Percentiles rank a stretch among this genome's conserved stretches.
phyloP scores from a whole-genome alignment of 306 rosid species.

The Cucumis hystrix region DNA sequence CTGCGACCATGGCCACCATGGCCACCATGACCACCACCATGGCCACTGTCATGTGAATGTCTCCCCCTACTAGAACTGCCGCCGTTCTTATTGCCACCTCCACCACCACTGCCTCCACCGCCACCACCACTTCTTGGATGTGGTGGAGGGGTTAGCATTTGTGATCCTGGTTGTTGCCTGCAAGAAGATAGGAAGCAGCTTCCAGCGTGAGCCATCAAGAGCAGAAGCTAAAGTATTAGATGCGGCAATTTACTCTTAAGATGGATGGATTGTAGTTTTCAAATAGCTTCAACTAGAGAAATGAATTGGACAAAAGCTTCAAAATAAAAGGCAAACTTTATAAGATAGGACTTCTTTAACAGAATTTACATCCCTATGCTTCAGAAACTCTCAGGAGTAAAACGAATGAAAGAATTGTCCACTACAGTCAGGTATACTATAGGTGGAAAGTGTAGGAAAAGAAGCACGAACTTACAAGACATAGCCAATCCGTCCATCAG shows the following conservation, averaged over 20 bases:
- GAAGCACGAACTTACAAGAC: slow-evolving; percentile 58
- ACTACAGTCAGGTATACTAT: neutral
- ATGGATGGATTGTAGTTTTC: neutral
- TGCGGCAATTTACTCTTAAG: neutral
- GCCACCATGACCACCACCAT: slow-evolving; percentile 57
- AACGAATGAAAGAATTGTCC: neutral
- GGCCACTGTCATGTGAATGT: slow-evolving; percentile 39
- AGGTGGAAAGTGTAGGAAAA: neutral
- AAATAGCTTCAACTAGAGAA: neutral
- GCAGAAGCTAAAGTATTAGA: neutral
- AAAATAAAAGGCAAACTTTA: neutral
- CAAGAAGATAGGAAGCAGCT: neutral
- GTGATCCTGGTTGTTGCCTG: slow-evolving; percentile 88
- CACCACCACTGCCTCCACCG: slow-evolving; percentile 15
- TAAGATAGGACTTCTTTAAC: neutral
- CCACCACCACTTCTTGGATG: slow-evolving; percentile 49
- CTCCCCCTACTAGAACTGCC: slow-evolving; percentile 62
- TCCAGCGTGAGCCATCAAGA: neutral
- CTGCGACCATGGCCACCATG: slow-evolving; percentile 77
- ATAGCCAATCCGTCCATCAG: slow-evolving; percentile 90
- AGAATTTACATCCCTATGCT: neutral
- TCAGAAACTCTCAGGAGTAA: neutral
- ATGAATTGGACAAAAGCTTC: neutral
- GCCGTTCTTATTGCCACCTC: slow-evolving; percentile 29
- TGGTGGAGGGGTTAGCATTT: slow-evolving; percentile 35